These are phyloP conservation scores for Haberlea rhodopensis DNA, from an alignment of 257 asterid genomes.

Conservation along the genomic window DNA sequence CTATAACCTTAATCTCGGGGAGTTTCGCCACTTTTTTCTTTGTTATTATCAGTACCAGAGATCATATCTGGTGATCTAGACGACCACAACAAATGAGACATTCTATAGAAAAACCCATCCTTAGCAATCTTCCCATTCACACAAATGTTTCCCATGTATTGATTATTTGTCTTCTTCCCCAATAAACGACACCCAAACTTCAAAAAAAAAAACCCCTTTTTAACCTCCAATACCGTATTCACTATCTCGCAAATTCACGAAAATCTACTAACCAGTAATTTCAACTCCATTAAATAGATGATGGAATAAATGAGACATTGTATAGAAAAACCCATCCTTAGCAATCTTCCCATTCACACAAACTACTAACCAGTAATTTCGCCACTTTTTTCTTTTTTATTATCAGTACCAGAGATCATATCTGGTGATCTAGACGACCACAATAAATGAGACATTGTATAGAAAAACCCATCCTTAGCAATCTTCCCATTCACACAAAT, in stretches of 20 bases:
- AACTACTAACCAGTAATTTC: too few relatives aligned
- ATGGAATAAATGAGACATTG: slow-evolving; percentile 22
- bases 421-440: slow-evolving; percentile 32
- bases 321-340: slow-evolving; percentile 24
- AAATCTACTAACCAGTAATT: neutral
- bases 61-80: slow-evolving; percentile 24
- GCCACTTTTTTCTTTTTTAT: slow-evolving; percentile 2
- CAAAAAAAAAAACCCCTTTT: slow-evolving; percentile 15
- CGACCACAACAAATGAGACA: slow-evolving; percentile 32
- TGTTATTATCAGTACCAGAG: slow-evolving; percentile 4
- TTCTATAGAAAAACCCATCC: slow-evolving; percentile 24
- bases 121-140: slow-evolving; percentile 30
- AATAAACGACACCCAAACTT: slow-evolving; percentile 3
- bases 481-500: slow-evolving; percentile 33
- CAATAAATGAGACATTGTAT: slow-evolving; percentile 25
- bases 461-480: slow-evolving; percentile 25
- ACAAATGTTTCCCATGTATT: slow-evolving; percentile 41
- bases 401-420: neutral
- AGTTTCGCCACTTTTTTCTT: neutral
- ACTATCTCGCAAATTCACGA: neutral
- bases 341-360: slow-evolving; percentile 30
- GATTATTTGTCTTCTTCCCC: neutral
- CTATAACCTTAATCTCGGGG: slow-evolving; percentile 11
- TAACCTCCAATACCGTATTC: neutral
- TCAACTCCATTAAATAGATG: neutral